Conservation (phyloP, 1,139 yeast species). For the Maudiozyma humilis region DNA sequence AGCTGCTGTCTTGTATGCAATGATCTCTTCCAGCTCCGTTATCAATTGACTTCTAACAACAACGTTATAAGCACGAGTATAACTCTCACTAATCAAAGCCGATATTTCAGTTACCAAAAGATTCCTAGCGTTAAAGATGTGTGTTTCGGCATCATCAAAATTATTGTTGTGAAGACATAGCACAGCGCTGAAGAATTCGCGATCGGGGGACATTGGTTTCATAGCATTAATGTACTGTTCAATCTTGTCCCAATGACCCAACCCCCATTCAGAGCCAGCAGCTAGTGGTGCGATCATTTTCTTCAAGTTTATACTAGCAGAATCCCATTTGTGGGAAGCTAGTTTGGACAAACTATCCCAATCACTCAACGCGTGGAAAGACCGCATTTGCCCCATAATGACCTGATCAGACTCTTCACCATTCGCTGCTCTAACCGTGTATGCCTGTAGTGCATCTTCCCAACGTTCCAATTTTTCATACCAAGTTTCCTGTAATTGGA, state of each 20-base stretch:
- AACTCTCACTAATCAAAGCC: slow-evolving; percentile 91
- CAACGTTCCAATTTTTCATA: slow-evolving; percentile 93
- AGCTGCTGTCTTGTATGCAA: slow-evolving; percentile 77
- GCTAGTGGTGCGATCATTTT: slow-evolving; percentile 92
- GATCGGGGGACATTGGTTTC: slow-evolving; percentile 90
- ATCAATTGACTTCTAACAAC: slow-evolving; percentile 96
- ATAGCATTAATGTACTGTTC: slow-evolving; percentile 83
- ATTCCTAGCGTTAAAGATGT: slow-evolving; percentile 81
- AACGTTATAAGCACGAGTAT: slow-evolving; percentile 93
- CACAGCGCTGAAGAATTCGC: slow-evolving; percentile 90
- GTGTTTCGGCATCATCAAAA: slow-evolving; percentile 71
- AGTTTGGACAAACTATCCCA: slow-evolving; percentile 90
- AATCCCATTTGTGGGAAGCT: slow-evolving; percentile 81
- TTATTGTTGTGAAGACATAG: slow-evolving; percentile 77
- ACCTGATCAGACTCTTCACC: slow-evolving; percentile 55
- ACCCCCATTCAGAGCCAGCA: slow-evolving; percentile 98
- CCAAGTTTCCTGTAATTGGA: slow-evolving; percentile 95
- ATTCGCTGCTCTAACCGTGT: slow-evolving; percentile 59
- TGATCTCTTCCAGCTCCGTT: slow-evolving; percentile 92
- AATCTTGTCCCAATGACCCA: slow-evolving; percentile 96
- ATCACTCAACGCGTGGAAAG: slow-evolving; percentile 94
- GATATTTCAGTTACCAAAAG: slow-evolving; percentile 88
- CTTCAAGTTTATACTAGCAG: slow-evolving; percentile 61
- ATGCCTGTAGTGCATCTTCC: slow-evolving; percentile 95
- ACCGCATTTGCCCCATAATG: slow-evolving; percentile 95